phyloP scores from a whole-genome alignment of 345 rosid genomes.

The Dovyalis caffra region DNA sequence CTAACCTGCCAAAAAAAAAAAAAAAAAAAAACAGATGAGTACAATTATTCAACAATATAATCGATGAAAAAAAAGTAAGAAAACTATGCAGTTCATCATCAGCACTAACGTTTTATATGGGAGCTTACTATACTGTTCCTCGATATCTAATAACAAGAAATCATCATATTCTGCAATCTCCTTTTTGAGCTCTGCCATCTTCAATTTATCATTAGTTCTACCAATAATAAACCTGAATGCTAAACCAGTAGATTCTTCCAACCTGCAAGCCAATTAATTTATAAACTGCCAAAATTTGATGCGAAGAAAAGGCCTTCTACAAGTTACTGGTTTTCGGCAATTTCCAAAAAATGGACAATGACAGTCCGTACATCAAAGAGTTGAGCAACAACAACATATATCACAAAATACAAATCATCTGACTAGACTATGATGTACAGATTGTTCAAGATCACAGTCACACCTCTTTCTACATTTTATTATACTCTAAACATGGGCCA shows the following conservation, averaged over 20 bases:
- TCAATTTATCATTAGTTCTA: slow-evolving; percentile 49
- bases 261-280: slow-evolving; percentile 35
- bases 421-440: background rate
- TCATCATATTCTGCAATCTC: slow-evolving; percentile 82
- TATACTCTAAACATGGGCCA: background rate
- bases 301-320: background rate
- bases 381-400: background rate
- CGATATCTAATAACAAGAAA: slow-evolving; percentile 76
- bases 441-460: background rate
- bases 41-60: background rate
- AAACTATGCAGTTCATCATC: background rate
- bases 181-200: slow-evolving; percentile 62
- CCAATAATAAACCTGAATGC: slow-evolving; percentile 82
- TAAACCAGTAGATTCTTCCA: slow-evolving; percentile 88
- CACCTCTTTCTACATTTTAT: background rate
- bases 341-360: background rate
- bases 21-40: slow-evolving; percentile 1
- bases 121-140: slow-evolving; percentile 97
- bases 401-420: background rate
- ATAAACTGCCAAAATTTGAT: background rate
- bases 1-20: slow-evolving; percentile 46
- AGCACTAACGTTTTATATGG: slow-evolving; percentile 95
- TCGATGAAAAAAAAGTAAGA: background rate
- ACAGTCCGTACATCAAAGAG: background rate
- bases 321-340: background rate